Base-by-base conservation (phyloP, 495 filamentous ascomycete genomes). In the Opeltia flavorubescens region DNA sequence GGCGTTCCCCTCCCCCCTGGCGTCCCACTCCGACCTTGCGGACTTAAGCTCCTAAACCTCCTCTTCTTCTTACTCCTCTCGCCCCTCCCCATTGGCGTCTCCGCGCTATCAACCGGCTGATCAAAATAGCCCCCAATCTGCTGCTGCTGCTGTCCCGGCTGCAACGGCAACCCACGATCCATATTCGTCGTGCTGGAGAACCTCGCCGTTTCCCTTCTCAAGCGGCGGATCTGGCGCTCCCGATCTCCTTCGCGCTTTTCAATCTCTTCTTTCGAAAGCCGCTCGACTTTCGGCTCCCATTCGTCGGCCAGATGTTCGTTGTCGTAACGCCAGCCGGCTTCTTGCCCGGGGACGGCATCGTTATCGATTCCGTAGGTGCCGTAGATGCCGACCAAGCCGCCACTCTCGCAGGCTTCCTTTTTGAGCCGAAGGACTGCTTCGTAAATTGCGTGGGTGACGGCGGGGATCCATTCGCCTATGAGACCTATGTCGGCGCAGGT, bases 241-340 rank as follows among this genome's bases (percentile, higher is more conserved):
- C 93, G 77, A 58, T 96, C 93, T 44, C 86, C 87, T 62, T 99
- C 91, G 25, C 93, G 76, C 64, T 94, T 93, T 63, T 99, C 93
- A 41, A 99, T 96, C 62, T 99, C 91, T 55, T 96, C 91, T 57
- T 95, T 93, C 2, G 79, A 84, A 11, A 99, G 66, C 0, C 75
- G 75, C 61, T 96, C 91, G 1, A 99, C 74, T 64, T 86, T 89
- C 0, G 89, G 88, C 53, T 94, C 88, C 93, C 93, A 99, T 50
- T 89, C 86, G 47, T 86, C 82, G 23, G 78, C 86, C 3, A 96
- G 68, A 25, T 84, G 80, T 61, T 95, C 93, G 11, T 82, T 81
- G 49, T 96, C 93, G 57, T 91, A 89, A 33, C 91, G 75, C 93
- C 93, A 96, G 12, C 91, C 91, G 4, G 89, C 87, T 49, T 86